Percentiles rank a stretch among this genome's conserved stretches.
Conservation (phyloP, 495 filamentous ascomycete genomes). For the Penicillium mononematosum region DNA sequence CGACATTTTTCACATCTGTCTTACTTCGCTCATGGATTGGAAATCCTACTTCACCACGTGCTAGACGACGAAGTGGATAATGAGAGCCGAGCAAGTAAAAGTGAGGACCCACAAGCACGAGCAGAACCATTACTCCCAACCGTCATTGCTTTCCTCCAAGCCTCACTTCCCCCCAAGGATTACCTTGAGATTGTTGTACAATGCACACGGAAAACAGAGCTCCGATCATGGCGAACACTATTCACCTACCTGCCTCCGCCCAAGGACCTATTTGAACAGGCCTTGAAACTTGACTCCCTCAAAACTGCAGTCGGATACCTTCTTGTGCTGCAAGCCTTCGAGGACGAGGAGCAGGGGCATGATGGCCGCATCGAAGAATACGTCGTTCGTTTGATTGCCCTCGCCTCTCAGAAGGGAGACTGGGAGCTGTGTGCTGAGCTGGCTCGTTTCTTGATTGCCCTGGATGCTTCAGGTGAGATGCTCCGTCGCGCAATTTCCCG, state of each 20-base stretch:
- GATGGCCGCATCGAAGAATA: conserved; percentile 63
- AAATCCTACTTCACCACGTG: conserved; percentile 89
- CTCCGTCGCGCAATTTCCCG: conserved; percentile 74
- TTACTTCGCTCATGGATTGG: conserved; percentile 90
- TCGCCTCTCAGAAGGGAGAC: conserved; percentile 79
- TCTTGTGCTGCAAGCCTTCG: conserved; percentile 90
- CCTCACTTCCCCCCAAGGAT: conserved; percentile 68
- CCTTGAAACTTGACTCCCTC: conserved; percentile 74
- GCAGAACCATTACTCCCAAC: conserved; percentile 73
- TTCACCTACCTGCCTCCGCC: conserved; percentile 88
- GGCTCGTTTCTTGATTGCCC: conserved; percentile 85
- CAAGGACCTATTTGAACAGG: conserved; percentile 87
- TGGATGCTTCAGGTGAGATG: conserved; percentile 83
- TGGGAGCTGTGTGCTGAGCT: conserved; percentile 98
- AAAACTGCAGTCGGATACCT: conserved; percentile 97
- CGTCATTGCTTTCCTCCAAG: conserved; percentile 80
- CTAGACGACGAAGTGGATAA: conserved; percentile 92
- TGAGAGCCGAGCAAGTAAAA: conserved; percentile 57
- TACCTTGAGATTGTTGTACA: conserved; percentile 96
- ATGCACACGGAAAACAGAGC: conserved; percentile 96
- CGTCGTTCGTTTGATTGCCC: conserved; percentile 75
- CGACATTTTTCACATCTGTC: conserved; percentile 78
- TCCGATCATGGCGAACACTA: conserved; percentile 90
- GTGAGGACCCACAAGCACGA: conserved; percentile 27
- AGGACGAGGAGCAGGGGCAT: conserved; percentile 69